phyloP scores from a whole-genome alignment of 345 rosid species.

The Diplotaxis tenuifolia region DNA sequence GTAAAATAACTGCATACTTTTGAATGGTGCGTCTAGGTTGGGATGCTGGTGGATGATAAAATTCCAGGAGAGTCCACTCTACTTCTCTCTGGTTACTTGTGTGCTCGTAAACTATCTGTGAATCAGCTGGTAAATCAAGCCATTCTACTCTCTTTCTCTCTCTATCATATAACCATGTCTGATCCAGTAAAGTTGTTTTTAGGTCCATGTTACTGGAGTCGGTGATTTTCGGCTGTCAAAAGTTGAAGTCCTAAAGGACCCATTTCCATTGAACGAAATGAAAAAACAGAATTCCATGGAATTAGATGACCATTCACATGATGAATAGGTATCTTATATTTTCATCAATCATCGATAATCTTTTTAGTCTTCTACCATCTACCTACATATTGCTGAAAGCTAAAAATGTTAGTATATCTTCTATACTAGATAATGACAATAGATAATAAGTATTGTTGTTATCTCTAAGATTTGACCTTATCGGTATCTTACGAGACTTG shows the following conservation, averaged over 20 bases:
- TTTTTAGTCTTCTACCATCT: background rate
- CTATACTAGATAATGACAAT: too few species aligned
- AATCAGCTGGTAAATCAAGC: conserved; percentile 76
- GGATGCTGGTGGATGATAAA: conserved; percentile 47
- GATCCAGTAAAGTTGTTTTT: background rate
- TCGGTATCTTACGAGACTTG: too few species aligned
- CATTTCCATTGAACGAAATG: conserved; percentile 60
- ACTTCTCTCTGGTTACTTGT: conserved; percentile 69
- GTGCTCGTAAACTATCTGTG: conserved; percentile 65
- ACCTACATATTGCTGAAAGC: conserved; percentile 1
- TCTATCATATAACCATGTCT: background rate
- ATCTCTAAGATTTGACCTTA: too few species aligned
- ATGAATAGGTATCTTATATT: conserved; percentile 52
- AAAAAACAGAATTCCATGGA: conserved; percentile 72
- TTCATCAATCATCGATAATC: background rate
- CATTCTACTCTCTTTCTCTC: conserved; percentile 6
- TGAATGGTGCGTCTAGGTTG: conserved; percentile 45
- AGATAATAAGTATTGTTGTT: too few species aligned
- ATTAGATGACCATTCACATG: conserved; percentile 51
- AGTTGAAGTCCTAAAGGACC: conserved; percentile 80
- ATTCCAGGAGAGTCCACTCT: conserved; percentile 59
- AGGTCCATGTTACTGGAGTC: conserved; percentile 88
- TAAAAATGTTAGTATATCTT: too few species aligned
- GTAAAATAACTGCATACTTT: too few species aligned
- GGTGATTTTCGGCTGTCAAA: conserved; percentile 86